phyloP scores from a whole-genome alignment of 306 rosid genomes.

The Cyclanthera cordifolia region DNA sequence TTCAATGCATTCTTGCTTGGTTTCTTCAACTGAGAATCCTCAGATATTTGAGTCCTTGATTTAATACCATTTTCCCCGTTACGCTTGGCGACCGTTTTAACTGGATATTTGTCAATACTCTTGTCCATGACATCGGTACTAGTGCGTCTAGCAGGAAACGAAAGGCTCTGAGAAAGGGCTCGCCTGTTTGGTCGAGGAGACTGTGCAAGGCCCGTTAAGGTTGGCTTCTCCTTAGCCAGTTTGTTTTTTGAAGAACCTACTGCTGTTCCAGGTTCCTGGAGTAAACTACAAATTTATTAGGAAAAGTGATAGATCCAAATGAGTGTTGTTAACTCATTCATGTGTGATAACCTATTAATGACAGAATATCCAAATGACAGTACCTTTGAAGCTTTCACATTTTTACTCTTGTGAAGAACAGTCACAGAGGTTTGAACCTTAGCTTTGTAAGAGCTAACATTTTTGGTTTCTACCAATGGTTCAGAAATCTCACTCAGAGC shows the following conservation, averaged over 20 bases:
- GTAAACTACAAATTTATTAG: slow-evolving; percentile 18
- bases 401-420: slow-evolving; percentile 34
- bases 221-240: slow-evolving; percentile 46
- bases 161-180: slow-evolving; percentile 58
- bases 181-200: slow-evolving; percentile 34
- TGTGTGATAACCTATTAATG: slow-evolving; percentile 4
- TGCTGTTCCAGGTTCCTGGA: slow-evolving; percentile 39
- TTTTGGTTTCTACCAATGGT: slow-evolving; percentile 28
- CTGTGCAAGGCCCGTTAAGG: slow-evolving; percentile 26
- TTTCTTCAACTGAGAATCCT: slow-evolving; percentile 19
- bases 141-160: slow-evolving; percentile 56
- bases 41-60: slow-evolving; percentile 25
- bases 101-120: slow-evolving; percentile 38
- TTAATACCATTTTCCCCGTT: slow-evolving; percentile 29
- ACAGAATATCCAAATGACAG: neutral
- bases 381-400: slow-evolving; percentile 49
- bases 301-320: neutral
- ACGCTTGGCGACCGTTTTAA: slow-evolving; percentile 32
- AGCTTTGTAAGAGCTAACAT: slow-evolving; percentile 26
- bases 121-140: slow-evolving; percentile 46
- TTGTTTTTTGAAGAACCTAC: slow-evolving; percentile 44
- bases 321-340: neutral
- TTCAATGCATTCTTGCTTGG: slow-evolving; percentile 33
- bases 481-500: slow-evolving; percentile 29
- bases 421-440: slow-evolving; percentile 34